Percentiles rank a stretch among this genome's conserved stretches.
Conservation (phyloP, 1,139 yeast genomes). For the Geotrichum reessii region DNA sequence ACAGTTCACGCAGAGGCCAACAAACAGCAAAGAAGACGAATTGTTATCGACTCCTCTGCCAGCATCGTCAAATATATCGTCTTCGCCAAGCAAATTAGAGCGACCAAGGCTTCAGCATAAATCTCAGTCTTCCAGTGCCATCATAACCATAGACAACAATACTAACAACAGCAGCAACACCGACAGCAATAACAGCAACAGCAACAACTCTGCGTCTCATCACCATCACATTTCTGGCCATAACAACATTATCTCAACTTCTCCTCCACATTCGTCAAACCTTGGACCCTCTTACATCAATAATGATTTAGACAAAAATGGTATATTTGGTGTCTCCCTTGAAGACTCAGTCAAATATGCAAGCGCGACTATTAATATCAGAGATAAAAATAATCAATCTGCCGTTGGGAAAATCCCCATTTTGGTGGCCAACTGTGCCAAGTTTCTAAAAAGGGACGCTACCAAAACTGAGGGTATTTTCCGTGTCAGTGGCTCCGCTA, state of each 20-base stretch:
- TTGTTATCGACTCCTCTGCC: conserved; percentile 10
- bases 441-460: conserved; percentile 64
- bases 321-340: conserved; percentile 84
- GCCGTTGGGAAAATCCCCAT: conserved; percentile 74
- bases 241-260: conserved; percentile 10
- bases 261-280: conserved; percentile 2
- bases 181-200: neutral
- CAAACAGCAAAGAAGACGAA: conserved; percentile 17
- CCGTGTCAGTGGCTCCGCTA: conserved; percentile 87
- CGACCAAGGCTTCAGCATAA: conserved; percentile 31
- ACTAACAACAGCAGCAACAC: neutral
- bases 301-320: conserved; percentile 31
- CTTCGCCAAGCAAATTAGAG: neutral
- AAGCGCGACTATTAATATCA: conserved; percentile 63
- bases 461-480: conserved; percentile 80
- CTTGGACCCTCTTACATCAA: conserved; percentile 31
- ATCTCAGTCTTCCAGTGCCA: conserved; percentile 30
- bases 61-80: neutral
- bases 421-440: conserved; percentile 95
- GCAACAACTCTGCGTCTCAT: conserved; percentile 1
- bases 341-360: conserved; percentile 68
- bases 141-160: conserved; percentile 14
- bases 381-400: conserved; percentile 46
- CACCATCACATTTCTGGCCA: conserved; percentile 5
- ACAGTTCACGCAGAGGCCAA: conserved; percentile 35